Evolutionary conservation across 371 early-diverging fungal genomes (phyloP), one percentile per base, ranked within the genome.

Genomic region (Syncephalastrum contaminatum): DNA sequence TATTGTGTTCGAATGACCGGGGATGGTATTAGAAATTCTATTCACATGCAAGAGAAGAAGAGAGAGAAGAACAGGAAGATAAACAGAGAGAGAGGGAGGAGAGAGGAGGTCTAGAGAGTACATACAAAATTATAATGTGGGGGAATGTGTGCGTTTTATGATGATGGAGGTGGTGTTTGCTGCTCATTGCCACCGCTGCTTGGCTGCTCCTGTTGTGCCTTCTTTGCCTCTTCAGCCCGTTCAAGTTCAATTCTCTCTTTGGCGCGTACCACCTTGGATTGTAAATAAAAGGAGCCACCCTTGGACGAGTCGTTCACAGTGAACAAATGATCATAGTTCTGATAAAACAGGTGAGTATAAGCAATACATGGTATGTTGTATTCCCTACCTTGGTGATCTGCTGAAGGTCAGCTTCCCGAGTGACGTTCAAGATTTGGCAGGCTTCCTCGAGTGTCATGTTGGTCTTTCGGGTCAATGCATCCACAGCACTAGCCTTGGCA

Each of bases 361-460:
- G 27, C 39, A 42, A 0, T 4, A 14, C 6, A 10, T 3, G 40
- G 0, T 20, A 52, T 3, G 1, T 3, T 21, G 10, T 13, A 27
- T 39, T 20, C 20, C 14, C 19, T 75, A 88, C 90, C 87, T 88
- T 86, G 54, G 78, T 61, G 21, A 92, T 66, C 63, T 88, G 88
- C 39, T 91, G 87, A 56, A 88, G 62, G 56, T 87, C 75, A 4
- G 84, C 77, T 1, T 87, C 82, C 69, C 87, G 87, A 25, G 86
- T 83, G n/a, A 95, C 78, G 74, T 95, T 95, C 43, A 98, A 72
- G 54, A 98, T 96, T 72, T 93, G 87, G 69, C 80, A 78, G 5
- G 98, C 95, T 70, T 98, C 98, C 50, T 96, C 96, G 18, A 93
- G 72, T 2, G 89, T 84, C 77, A 98, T 90, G 13, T 93, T 93